A percentile compares a stretch with the other conserved stretches of the same genome.
phyloP scores from a whole-genome alignment of 306 rosid species.

The Carpinus fangiana region DNA sequence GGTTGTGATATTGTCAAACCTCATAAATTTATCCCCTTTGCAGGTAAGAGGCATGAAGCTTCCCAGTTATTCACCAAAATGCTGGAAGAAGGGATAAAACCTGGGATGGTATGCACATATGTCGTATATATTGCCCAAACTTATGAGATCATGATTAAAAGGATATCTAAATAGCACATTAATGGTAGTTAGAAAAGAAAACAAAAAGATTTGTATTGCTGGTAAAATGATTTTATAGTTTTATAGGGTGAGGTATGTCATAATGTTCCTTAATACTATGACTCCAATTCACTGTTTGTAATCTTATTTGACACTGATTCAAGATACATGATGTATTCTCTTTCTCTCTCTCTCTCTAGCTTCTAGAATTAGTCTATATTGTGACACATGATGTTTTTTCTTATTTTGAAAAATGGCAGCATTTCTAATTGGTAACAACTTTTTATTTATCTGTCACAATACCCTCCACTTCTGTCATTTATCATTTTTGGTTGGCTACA shows the following conservation, averaged over 20 bases:
- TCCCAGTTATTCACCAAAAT: conserved; percentile 66
- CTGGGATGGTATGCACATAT: conserved; percentile 66
- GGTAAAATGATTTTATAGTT: not conserved
- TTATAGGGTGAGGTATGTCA: not conserved
- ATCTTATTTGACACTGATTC: too few species aligned
- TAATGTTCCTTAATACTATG: not conserved
- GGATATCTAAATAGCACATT: not conserved
- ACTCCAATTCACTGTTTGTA: not conserved
- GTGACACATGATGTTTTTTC: not conserved
- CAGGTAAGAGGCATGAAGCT: conserved; percentile 74
- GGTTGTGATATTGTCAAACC: not conserved
- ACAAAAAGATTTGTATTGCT: not conserved
- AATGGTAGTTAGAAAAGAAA: not conserved
- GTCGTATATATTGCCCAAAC: not conserved
- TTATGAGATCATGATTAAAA: not conserved
- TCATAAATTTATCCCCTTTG: conserved; percentile 23
- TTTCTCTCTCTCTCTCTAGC: too few species aligned
- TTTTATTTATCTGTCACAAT: not conserved
- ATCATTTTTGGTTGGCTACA: not conserved
- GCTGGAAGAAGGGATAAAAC: conserved; percentile 76
- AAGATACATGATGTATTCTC: too few species aligned
- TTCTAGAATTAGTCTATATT: too few species aligned
- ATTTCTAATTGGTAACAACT: not conserved
- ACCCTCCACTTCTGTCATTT: not conserved
- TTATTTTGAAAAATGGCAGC: not conserved